Evolutionary conservation across 2,329 filamentous ascomycete genomes (phyloP).

Genomic region (Cladosporium colombiae): DNA sequence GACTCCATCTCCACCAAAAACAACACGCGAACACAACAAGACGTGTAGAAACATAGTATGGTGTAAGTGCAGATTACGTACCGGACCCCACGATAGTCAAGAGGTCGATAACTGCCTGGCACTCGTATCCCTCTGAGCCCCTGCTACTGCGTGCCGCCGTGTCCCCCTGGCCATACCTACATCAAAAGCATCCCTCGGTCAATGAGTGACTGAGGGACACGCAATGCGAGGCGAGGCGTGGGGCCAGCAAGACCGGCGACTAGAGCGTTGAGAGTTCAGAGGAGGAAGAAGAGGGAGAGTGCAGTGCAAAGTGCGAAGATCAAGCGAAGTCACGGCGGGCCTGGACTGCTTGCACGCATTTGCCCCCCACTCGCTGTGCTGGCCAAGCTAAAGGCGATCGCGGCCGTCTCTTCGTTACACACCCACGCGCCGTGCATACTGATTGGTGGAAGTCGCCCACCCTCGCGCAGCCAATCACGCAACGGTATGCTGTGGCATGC

Average conservation of each 20-base stretch:
- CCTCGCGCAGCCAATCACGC: neutral
- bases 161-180: neutral
- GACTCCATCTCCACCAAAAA: neutral
- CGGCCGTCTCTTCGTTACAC: neutral
- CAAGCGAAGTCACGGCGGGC: slow-evolving; percentile 3
- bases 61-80: slow-evolving; percentile 17
- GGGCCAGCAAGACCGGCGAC: slow-evolving; percentile 12
- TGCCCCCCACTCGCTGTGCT: neutral
- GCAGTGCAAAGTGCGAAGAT: slow-evolving; percentile 10
- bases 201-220: neutral
- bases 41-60: neutral
- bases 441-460: neutral
- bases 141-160: neutral
- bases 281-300: neutral
- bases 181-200: neutral
- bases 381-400: neutral
- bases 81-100: slow-evolving; percentile 3
- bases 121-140: slow-evolving; percentile 10
- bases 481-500: neutral
- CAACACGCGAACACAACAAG: neutral
- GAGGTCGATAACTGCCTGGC: slow-evolving; percentile 19
- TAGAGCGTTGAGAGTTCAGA: neutral
- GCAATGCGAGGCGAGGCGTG: slow-evolving; percentile 6
- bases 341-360: neutral
- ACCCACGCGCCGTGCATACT: neutral